Conservation (phyloP, 129 eudicot species). For the Centella asiatica region DNA sequence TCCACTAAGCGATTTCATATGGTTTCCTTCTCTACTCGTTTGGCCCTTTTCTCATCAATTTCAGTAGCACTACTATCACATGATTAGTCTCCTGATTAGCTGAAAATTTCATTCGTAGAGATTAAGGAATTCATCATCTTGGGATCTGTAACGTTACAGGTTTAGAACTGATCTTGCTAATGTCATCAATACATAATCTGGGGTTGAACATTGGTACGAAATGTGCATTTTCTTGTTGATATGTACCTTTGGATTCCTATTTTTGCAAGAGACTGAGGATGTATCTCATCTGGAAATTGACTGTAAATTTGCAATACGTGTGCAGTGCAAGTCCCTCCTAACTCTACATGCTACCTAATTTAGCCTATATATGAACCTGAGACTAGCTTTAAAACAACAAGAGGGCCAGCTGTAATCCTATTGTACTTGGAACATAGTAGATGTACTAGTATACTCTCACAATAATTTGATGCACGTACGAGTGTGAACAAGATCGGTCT, state of each 20-base stretch:
- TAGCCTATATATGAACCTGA: not conserved
- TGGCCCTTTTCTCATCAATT: not conserved
- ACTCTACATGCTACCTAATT: not conserved
- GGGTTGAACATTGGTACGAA: not conserved
- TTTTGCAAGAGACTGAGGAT: not conserved
- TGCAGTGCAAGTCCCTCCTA: not conserved
- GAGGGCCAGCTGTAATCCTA: not conserved
- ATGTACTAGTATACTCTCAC: no score
- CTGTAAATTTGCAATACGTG: not conserved
- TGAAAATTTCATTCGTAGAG: not conserved
- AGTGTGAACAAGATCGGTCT: no score
- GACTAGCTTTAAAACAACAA: not conserved
- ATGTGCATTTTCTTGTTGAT: not conserved
- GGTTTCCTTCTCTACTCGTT: not conserved
- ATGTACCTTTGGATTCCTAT: not conserved
- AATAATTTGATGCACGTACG: no score
- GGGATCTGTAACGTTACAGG: not conserved
- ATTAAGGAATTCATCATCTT: no score
- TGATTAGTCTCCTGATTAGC: not conserved
- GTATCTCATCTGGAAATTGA: not conserved
- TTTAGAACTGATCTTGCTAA: not conserved
- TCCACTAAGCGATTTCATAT: no score
- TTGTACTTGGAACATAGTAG: no score
- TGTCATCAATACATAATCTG: not conserved
- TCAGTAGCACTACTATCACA: not conserved